Evolutionary conservation across 495 filamentous ascomycete species (phyloP).

Genomic region (Friedmanniomyces simplex): DNA sequence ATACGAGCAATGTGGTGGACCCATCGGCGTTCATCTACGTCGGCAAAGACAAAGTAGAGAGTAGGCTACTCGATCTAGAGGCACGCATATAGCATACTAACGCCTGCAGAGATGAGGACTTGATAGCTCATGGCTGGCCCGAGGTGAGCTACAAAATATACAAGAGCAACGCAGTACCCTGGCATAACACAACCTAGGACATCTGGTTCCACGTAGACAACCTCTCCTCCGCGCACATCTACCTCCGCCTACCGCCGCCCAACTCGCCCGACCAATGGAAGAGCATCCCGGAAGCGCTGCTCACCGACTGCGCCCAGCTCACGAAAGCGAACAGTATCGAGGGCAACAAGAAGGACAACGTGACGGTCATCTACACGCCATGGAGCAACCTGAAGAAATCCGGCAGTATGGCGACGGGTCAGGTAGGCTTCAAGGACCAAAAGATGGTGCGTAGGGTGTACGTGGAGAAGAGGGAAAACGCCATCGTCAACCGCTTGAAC

Average conservation of each 20-base stretch:
- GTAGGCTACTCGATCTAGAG: constrained; percentile 40
- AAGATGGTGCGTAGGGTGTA: constrained; percentile 72
- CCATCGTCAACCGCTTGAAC: constrained; percentile 88
- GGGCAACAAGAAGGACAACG: constrained; percentile 98
- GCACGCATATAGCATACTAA: neutral
- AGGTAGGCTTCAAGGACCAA: constrained; percentile 90
- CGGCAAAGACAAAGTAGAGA: constrained; percentile 98
- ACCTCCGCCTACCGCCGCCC: constrained; percentile 71
- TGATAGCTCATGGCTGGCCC: constrained; percentile 87
- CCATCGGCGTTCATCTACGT: constrained; percentile 83
- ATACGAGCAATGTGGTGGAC: constrained; percentile 69
- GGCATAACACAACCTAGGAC: constrained; percentile 36
- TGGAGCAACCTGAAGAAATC: constrained; percentile 96
- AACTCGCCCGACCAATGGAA: constrained; percentile 72
- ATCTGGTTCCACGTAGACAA: constrained; percentile 99
- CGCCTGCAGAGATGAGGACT: constrained; percentile 66
- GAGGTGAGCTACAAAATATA: constrained; percentile 30
- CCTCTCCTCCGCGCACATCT: constrained; percentile 90
- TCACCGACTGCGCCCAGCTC: constrained; percentile 83
- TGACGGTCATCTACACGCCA: constrained; percentile 92
- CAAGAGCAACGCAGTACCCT: too few relatives aligned
- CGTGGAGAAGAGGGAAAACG: constrained; percentile 66
- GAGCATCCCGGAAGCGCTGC: constrained; percentile 57
- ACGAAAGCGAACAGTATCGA: constrained; percentile 99
- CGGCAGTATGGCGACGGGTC: constrained; percentile 89